Evolutionary conservation across 176 grass and related monocot genomes (phyloP), one percentile per base, ranked within the genome.

Genomic region (Avena eriantha): DNA sequence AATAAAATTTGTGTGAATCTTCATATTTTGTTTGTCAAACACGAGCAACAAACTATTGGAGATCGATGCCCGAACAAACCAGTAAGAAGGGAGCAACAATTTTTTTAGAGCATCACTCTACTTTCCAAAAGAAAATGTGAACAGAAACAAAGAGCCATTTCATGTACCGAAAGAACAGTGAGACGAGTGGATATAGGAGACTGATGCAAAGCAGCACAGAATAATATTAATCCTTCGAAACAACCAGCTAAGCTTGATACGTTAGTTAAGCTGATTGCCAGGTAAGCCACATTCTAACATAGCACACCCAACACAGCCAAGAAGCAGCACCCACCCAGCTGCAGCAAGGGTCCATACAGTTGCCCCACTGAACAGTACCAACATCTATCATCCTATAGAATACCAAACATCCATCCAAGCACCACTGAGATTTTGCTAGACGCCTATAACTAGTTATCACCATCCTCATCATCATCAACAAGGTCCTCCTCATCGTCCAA

Each of bases 401-500:
- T 39, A 33, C 33, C 31, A 10, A 53, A 24, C 22, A 50, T 50
- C 47, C 9, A 8, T 59, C 4, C 39, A 41, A 5, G 39, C 45
- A 10, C 3, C 5, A 45, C 16, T 43, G 22, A 24, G 22, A 24
- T 61, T 55, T 69, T 76, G 18, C 23, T 7, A 17, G 8, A 43
- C 10, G 0, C 12, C 6, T 24, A 4, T 82, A 43, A 92, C 14
- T 92, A 65, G 15, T 77, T 12, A 17, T 14, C 41, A 3, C 82
- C 83, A 48, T 90, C 57, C 10, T 81, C 59, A 2, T 91, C 79
- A 1, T 91, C 41, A 47, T 69, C 72, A 39, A 61, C 61, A 2
- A 1, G 21, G n/a, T 79, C 69, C 68, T 72, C 69, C 0, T 72
- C 69, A 2, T 73, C 21, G 0, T 73, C 69, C 19, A 4, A 93